Evolutionary conservation across 768 basidiomycete species (phyloP).

Genomic region (Cystofilobasidium capitatum): DNA sequence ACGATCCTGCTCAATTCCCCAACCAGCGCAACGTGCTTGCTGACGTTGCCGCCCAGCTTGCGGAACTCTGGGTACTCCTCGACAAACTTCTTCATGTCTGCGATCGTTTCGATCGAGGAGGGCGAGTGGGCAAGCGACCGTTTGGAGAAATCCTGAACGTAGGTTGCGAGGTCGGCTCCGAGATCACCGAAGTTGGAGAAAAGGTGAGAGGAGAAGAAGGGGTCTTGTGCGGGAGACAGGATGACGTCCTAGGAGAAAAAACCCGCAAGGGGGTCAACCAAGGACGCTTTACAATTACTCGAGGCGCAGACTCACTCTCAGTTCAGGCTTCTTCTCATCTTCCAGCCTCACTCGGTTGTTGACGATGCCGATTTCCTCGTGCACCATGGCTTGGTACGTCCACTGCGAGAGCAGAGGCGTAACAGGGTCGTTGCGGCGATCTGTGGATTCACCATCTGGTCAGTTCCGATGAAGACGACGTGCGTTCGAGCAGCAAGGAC

Average conservation of each 20-base stretch:
- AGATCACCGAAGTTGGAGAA: slow-evolving; percentile 94
- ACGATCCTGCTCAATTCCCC: slow-evolving; percentile 91
- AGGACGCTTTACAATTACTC: neutral
- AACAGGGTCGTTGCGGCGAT: slow-evolving; percentile 92
- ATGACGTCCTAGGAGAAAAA: slow-evolving; percentile 66
- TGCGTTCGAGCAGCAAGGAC: slow-evolving; percentile 6
- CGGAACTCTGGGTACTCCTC: slow-evolving; percentile 98
- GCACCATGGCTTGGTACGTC: slow-evolving; percentile 99
- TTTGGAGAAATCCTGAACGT: slow-evolving; percentile 76
- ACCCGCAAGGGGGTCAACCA: neutral
- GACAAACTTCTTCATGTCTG: slow-evolving; percentile 85
- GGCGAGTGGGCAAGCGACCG: slow-evolving; percentile 39
- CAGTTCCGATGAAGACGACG: neutral
- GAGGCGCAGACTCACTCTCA: slow-evolving; percentile 51
- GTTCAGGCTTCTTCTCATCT: slow-evolving; percentile 75
- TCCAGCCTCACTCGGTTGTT: slow-evolving; percentile 84
- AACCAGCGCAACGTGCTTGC: slow-evolving; percentile 94
- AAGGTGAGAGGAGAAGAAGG: slow-evolving; percentile 84
- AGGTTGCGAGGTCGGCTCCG: slow-evolving; percentile 78
- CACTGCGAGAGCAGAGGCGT: slow-evolving; percentile 93
- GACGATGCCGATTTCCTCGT: slow-evolving; percentile 83
- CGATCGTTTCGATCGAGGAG: slow-evolving; percentile 81
- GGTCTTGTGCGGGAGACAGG: slow-evolving; percentile 68
- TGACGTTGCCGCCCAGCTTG: slow-evolving; percentile 93
- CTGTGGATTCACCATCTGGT: slow-evolving; percentile 36